Evolutionary conservation across 306 rosid genomes (phyloP).

Genomic region (Trifolium dubium): DNA sequence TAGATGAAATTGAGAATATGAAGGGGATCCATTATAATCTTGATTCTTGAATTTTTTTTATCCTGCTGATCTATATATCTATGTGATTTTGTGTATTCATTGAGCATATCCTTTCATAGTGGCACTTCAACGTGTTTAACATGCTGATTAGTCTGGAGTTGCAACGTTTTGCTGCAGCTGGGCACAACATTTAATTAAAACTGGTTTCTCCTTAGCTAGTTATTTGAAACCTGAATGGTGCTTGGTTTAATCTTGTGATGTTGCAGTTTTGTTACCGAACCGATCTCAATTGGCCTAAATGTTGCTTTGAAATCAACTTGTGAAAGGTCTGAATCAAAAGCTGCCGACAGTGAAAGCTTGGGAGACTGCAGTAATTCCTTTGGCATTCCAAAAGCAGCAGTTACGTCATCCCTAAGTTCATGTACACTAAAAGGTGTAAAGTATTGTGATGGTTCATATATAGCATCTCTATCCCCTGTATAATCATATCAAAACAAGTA

Average conservation of each 20-base stretch:
- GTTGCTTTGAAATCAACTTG: conserved; percentile 64
- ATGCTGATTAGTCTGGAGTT: conserved; percentile 16
- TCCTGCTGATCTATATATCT: background rate
- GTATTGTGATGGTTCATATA: conserved; percentile 48
- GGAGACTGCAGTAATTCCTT: conserved; percentile 45
- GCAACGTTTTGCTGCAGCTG: background rate
- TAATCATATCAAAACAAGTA: conserved; percentile 30
- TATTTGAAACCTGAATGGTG: conserved; percentile 33
- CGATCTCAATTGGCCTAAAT: conserved; percentile 70
- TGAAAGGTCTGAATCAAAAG: conserved; percentile 53
- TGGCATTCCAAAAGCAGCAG: conserved; percentile 66
- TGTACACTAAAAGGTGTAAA: conserved; percentile 45
- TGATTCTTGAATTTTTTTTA: conserved; percentile 4
- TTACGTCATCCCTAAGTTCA: conserved; percentile 45
- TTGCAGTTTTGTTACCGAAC: conserved; percentile 71
- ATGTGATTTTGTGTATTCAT: background rate
- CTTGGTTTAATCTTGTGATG: conserved; percentile 35
- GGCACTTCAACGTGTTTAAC: conserved; percentile 3
- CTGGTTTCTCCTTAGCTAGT: conserved; percentile 9
- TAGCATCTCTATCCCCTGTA: conserved; percentile 45
- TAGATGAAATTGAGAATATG: background rate
- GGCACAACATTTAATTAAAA: background rate
- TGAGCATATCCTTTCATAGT: conserved; percentile 5
- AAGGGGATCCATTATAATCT: background rate
- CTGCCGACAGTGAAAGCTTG: conserved; percentile 41